A percentile compares a stretch with the other conserved stretches of the same genome.
These are phyloP conservation scores for Magnolia sinica DNA, from an alignment of 164 flowering plant species.

Conservation along the genomic window DNA sequence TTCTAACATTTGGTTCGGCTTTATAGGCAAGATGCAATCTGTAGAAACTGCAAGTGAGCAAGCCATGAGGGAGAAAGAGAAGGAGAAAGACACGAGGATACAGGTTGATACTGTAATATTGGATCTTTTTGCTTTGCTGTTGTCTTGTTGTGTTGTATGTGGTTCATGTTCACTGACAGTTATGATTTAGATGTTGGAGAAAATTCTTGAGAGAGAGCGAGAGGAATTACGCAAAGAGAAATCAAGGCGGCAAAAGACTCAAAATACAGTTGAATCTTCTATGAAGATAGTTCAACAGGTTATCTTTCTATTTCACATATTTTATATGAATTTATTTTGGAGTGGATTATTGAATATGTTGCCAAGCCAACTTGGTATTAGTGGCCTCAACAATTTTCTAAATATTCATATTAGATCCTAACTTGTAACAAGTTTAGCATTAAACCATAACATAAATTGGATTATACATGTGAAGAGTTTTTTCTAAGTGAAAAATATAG, in stretches of 20 bases:
- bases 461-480: too few relatives aligned
- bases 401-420: too few relatives aligned
- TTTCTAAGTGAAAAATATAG: too few relatives aligned
- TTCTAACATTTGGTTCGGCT: background rate
- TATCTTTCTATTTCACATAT: background rate
- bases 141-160: background rate
- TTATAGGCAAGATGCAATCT: conserved; percentile 39
- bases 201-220: conserved; percentile 56
- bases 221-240: conserved; percentile 58
- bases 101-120: conserved; percentile 37
- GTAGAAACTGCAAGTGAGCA: conserved; percentile 61
- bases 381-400: too few relatives aligned
- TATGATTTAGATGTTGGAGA: conserved; percentile 60
- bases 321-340: too few relatives aligned
- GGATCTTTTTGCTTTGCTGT: background rate
- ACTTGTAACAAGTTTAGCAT: too few relatives aligned
- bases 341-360: too few relatives aligned
- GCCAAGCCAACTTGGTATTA: too few relatives aligned
- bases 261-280: conserved; percentile 34
- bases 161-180: background rate
- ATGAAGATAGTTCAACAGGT: conserved; percentile 42
- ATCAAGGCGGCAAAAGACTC: conserved; percentile 37
- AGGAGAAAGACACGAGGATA: conserved; percentile 69
- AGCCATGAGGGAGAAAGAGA: conserved; percentile 66
- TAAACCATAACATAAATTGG: too few relatives aligned